Base-by-base conservation (phyloP, 2,329 filamentous ascomycete species). In the Beauveria asiatica region DNA sequence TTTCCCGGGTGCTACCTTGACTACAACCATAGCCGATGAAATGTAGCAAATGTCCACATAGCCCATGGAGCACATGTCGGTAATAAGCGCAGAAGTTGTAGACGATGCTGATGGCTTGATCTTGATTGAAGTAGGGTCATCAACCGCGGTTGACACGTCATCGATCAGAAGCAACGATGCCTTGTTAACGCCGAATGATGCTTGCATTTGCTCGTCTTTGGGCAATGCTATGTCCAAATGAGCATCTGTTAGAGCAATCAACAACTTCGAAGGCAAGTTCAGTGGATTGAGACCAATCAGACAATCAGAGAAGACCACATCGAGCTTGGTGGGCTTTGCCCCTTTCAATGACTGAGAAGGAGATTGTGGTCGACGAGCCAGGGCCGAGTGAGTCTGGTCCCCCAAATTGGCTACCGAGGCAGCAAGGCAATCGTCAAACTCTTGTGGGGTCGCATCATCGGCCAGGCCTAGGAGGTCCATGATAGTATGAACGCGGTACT, bases 11-110 rank as follows among this genome's bases (percentile, higher is more conserved):
- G 78, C 75, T 13, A 92, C 77, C 51, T 84, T 82, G 2, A 94
- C 79, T 2, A 77, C 76, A 1, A 85, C 83, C 63, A 85, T 88
- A 0, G 92, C 92, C 3, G 92, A 87, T 19, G 92, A 95, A 49
- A 97, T 89, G 53, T 89, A 90, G 66, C 90, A 92, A 39, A 99
- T 85, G 48, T 91, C 87, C 7, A 96, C 91, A 69, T 86, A 99
- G 0, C 94, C 94, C 66, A 82, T 79, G 7, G 81, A 76, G 58
- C 84, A 83, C 59, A 87, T 73, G 44, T 82, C 79, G 3, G 76
- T 70, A n/a, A 84, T 77, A 66, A 85, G 82, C 5, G 76, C 74
- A 3, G 78, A 80, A 11, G 75, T 73, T 6, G 74, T 70, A 3
- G 72, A 70, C 0, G 70, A 64, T 16, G 67, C 66, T 16, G 71